A percentile compares a stretch with the other conserved stretches of the same genome.
Evolutionary conservation across 2,329 filamentous ascomycete genomes (phyloP).

Genomic region (Clonostachys rosea): DNA sequence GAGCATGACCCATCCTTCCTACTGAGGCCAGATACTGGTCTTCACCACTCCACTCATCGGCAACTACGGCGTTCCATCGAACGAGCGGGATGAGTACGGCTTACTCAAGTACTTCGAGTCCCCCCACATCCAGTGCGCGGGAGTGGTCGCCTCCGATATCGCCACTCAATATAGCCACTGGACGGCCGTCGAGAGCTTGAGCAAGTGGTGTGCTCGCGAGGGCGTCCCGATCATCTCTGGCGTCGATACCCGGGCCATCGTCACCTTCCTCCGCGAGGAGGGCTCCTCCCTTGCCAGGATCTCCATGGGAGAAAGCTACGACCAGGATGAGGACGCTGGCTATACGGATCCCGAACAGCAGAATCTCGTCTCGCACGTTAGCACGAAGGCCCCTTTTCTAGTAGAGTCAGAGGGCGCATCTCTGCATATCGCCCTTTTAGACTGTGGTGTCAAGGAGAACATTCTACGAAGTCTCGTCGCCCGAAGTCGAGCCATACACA

Average conservation of each 20-base stretch:
- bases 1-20: slow-evolving; percentile 84
- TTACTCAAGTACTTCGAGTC: slow-evolving; percentile 98
- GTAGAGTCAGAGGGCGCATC: slow-evolving; percentile 79
- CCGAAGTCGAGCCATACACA: slow-evolving; percentile 49
- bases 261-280: slow-evolving; percentile 92
- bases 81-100: slow-evolving; percentile 78
- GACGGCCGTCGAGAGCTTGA: slow-evolving; percentile 93
- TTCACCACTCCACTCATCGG: slow-evolving; percentile 97
- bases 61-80: slow-evolving; percentile 97
- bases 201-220: slow-evolving; percentile 93
- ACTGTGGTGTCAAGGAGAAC: slow-evolving; percentile 99
- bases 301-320: slow-evolving; percentile 94
- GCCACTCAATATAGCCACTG: slow-evolving; percentile 95
- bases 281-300: slow-evolving; percentile 95
- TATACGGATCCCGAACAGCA: slow-evolving; percentile 94
- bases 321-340: slow-evolving; percentile 95
- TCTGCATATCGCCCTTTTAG: slow-evolving; percentile 89
- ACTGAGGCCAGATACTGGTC: slow-evolving; percentile 92
- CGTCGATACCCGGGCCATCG: slow-evolving; percentile 94
- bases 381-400: slow-evolving; percentile 97
- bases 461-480: slow-evolving; percentile 91
- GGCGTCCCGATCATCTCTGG: slow-evolving; percentile 95
- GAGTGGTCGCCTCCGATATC: slow-evolving; percentile 93
- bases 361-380: slow-evolving; percentile 93
- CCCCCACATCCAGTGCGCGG: slow-evolving; percentile 92